A percentile compares a stretch with the other conserved stretches of the same genome.
phyloP scores from a whole-genome alignment of 257 asterid species.

The Solanum microdontum region DNA sequence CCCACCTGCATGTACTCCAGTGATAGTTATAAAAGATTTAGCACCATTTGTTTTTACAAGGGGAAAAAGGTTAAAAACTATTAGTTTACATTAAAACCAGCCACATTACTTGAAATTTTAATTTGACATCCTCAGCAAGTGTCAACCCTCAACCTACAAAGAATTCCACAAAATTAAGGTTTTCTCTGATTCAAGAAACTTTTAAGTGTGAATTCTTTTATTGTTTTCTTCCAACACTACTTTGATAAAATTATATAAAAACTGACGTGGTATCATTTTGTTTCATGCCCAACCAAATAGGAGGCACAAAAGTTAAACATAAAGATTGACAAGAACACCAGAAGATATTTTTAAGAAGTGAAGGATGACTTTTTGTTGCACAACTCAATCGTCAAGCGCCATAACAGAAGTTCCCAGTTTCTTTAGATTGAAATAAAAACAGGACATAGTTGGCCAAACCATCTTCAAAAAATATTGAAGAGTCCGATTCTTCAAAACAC shows the following conservation, averaged over 20 bases:
- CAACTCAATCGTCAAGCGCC: background rate
- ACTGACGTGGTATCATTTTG: background rate
- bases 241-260: background rate
- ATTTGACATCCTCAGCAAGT: background rate
- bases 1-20: background rate
- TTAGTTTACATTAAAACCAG: background rate
- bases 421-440: background rate
- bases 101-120: background rate
- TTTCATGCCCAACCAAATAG: background rate
- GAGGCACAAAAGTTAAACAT: background rate
- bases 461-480: background rate
- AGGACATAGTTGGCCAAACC: background rate
- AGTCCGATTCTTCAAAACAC: background rate
- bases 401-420: background rate
- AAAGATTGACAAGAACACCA: background rate
- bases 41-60: background rate
- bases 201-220: background rate
- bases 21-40: background rate
- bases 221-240: background rate
- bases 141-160: background rate
- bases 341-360: background rate
- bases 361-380: background rate
- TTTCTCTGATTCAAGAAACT: background rate
- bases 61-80: background rate
- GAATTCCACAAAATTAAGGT: background rate